These are phyloP conservation scores for Apiotrichum gracile DNA, from an alignment of 1,284 basidiomycete genomes.

Conservation along the genomic window DNA sequence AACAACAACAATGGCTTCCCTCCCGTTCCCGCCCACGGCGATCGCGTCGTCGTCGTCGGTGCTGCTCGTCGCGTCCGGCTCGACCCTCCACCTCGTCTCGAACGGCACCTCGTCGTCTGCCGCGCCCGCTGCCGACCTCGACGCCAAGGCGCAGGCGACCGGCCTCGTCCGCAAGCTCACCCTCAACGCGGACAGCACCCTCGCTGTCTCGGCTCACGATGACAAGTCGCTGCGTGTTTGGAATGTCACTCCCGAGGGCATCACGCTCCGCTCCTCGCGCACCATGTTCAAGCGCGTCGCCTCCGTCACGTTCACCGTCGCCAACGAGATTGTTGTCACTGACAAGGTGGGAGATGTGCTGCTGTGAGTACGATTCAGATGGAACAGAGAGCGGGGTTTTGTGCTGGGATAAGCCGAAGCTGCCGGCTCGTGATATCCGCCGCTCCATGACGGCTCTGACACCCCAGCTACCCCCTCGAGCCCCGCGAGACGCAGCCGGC, in stretches of 20 bases:
- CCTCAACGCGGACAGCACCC: slow-evolving; percentile 50
- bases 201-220: slow-evolving; percentile 64
- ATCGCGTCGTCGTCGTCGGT: slow-evolving; percentile 6
- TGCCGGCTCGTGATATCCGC: not conserved
- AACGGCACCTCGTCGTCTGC: slow-evolving; percentile 7
- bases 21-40: slow-evolving; percentile 14
- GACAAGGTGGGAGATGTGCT: slow-evolving; percentile 45
- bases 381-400: no score
- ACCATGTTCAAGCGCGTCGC: slow-evolving; percentile 24
- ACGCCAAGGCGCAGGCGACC: slow-evolving; percentile 3
- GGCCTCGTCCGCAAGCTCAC: slow-evolving; percentile 58
- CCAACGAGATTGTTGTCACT: slow-evolving; percentile 29
- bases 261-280: slow-evolving; percentile 5
- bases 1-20: slow-evolving; percentile 1
- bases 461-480: slow-evolving; percentile 49
- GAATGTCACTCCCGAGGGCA: slow-evolving; percentile 47
- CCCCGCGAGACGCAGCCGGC: slow-evolving; percentile 49
- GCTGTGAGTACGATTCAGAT: slow-evolving; percentile 15
- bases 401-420: not conserved
- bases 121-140: slow-evolving; percentile 4
- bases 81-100: slow-evolving; percentile 15
- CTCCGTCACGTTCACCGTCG: slow-evolving; percentile 20
- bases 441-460: slow-evolving; percentile 2
- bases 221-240: slow-evolving; percentile 75
- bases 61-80: slow-evolving; percentile 9